Evolutionary conservation across 2,329 filamentous ascomycete species (phyloP).

Genomic region (Aphanoascus verrucosus): DNA sequence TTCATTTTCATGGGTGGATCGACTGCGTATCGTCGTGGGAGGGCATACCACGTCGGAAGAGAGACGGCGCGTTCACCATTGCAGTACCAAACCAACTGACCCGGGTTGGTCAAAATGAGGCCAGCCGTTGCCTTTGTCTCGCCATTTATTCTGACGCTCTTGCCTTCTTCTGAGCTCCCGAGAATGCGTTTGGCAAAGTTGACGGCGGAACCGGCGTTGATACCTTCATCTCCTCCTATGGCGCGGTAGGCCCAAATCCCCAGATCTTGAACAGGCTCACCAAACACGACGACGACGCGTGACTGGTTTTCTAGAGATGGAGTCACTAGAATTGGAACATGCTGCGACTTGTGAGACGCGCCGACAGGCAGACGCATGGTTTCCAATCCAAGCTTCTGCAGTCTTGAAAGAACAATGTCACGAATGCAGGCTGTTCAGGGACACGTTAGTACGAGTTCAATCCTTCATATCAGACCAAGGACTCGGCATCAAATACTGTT

Average conservation of each 20-base stretch:
- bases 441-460: not conserved
- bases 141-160: constrained; percentile 5
- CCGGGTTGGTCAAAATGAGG: constrained; percentile 66
- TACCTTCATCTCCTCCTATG: constrained; percentile 48
- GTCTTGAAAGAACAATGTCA: constrained; percentile 50
- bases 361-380: constrained; percentile 53
- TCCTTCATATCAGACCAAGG: not conserved
- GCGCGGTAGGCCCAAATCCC: constrained; percentile 64
- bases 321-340: constrained; percentile 60
- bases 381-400: constrained; percentile 50
- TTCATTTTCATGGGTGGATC: constrained; percentile 45
- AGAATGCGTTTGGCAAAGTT: constrained; percentile 47
- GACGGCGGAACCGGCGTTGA: constrained; percentile 60
- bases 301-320: constrained; percentile 45
- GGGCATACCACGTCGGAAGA: constrained; percentile 43
- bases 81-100: constrained; percentile 67
- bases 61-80: constrained; percentile 52
- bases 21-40: constrained; percentile 54
- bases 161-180: not conserved
- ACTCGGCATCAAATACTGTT: constrained; percentile 47
- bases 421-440: constrained; percentile 49
- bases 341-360: constrained; percentile 39
- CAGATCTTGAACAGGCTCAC: constrained; percentile 60
- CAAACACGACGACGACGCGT: constrained; percentile 63
- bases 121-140: constrained; percentile 34